Percentiles rank a stretch among this genome's conserved stretches.
Evolutionary conservation across 1,284 basidiomycete species (phyloP).

Genomic region (Cystobasidium slooffiae): DNA sequence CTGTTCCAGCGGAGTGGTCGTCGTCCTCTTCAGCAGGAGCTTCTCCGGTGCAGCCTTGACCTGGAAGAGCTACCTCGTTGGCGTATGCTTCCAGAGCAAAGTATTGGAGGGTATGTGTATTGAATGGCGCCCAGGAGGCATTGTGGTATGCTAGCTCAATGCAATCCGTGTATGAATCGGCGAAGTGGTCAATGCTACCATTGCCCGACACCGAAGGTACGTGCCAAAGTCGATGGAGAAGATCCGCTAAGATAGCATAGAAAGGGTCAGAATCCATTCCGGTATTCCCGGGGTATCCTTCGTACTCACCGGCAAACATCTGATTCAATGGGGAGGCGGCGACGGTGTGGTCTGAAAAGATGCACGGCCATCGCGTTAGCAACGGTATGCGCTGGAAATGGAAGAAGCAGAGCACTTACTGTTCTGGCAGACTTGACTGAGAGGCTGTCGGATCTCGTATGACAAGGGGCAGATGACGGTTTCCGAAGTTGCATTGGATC

Average conservation of each 20-base stretch:
- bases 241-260: slow-evolving; percentile 51
- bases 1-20: slow-evolving; percentile 37
- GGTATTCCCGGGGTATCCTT: not conserved
- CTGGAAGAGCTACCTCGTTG: slow-evolving; percentile 56
- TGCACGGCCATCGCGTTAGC: slow-evolving; percentile 51
- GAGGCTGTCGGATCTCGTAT: slow-evolving; percentile 35
- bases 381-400: slow-evolving; percentile 21
- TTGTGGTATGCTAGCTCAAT: slow-evolving; percentile 57
- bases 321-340: slow-evolving; percentile 51
- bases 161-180: slow-evolving; percentile 55
- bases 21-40: slow-evolving; percentile 42
- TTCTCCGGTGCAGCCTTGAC: slow-evolving; percentile 55
- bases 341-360: slow-evolving; percentile 55
- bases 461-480: slow-evolving; percentile 56
- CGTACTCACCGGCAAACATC: slow-evolving; percentile 54
- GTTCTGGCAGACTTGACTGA: slow-evolving; percentile 25
- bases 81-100: slow-evolving; percentile 50
- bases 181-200: slow-evolving; percentile 55
- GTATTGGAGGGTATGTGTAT: slow-evolving; percentile 59
- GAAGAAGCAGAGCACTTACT: slow-evolving; percentile 31
- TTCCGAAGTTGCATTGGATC: slow-evolving; percentile 58
- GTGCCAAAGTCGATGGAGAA: slow-evolving; percentile 59
- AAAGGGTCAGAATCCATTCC: not conserved
- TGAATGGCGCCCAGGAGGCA: slow-evolving; percentile 54
- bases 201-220: slow-evolving; percentile 56